Base-by-base conservation (phyloP, 164 flowering plant genomes). In the Liquidambar formosana region DNA sequence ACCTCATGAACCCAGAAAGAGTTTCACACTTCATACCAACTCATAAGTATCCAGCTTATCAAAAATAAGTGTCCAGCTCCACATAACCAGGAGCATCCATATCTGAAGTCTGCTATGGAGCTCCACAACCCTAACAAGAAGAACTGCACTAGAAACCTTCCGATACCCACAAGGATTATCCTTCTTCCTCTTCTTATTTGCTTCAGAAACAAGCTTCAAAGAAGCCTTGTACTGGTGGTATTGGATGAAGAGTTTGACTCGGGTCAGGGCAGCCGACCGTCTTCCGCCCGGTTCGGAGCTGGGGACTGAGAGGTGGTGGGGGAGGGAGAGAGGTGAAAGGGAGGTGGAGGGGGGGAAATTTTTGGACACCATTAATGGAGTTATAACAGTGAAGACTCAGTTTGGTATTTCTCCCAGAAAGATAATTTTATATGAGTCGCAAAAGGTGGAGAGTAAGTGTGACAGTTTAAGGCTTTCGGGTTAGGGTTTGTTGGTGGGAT, bases 101-200 rank as follows among this genome's bases (percentile, higher is more conserved):
- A 63, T 93, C 96, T 48, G 71, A 61, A 8, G 89, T 86, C 80
- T 93, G 97, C 78, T 93, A 77, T 19, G 97, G 97, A 66, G 99
- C 99, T 8, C 99, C 99, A 56, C 99, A 95, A 1, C 99, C 99
- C 51, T 91, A 95, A 69, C 99, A 95, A 71, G 61, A 67, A 65
- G 84, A 41, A 82, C 77, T 3, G 79, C 69, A 2, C 73, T 21
- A 33, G 71, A 51, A 51, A 73, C 73, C 71, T 80, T 82, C 66
- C 60, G 56, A n/a, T 53, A 22, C 74, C 72, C 73, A 48, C 46
- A 48, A 5, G 66, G 49, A 71, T 73, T 76, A 75, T 77, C 78
- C 60, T 62, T 72, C 65, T 57, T 77, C 78, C 78, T 74, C 82
- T 82, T 86, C 56, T 71, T 75, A 22, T 67, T 65, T 65, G 74